Percentiles rank a stretch among this genome's conserved stretches.
Conservation (phyloP, 2,329 filamentous ascomycete genomes). For the Hypoxylon sp. region DNA sequence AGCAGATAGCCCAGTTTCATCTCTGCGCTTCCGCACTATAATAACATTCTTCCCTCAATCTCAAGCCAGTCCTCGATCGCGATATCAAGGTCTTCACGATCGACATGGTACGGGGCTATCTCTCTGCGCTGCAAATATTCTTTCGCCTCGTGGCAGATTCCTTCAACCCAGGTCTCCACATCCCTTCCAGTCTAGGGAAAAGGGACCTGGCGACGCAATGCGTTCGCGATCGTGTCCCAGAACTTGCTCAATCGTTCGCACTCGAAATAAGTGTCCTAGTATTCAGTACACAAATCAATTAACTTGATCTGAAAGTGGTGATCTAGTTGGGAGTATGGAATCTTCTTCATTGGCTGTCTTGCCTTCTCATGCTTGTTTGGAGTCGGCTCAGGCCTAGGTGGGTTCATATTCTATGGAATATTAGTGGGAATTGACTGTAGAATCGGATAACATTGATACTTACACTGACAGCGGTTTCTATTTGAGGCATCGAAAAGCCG, state of each 20-base stretch:
- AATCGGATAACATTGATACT: neutral
- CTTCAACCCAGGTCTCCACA: conserved; percentile 21
- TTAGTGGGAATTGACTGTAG: neutral
- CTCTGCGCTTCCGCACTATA: conserved; percentile 15
- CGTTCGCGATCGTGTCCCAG: conserved; percentile 24
- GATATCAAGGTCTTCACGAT: conserved; percentile 32
- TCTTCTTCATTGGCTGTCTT: neutral
- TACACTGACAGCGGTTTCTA: neutral
- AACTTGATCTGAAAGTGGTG: conserved; percentile 19
- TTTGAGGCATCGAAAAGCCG: neutral
- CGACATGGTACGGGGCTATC: conserved; percentile 20
- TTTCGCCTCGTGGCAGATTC: conserved; percentile 30
- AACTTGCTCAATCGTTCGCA: conserved; percentile 17
- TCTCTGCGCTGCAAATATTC: conserved; percentile 20
- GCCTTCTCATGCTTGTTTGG: neutral
- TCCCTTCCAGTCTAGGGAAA: conserved; percentile 11
- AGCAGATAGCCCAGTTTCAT: conserved; percentile 24
- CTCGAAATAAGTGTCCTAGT: conserved; percentile 30
- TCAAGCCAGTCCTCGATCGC: conserved; percentile 43
- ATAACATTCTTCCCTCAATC: conserved; percentile 31
- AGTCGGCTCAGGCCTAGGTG: neutral
- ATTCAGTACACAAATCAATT: conserved; percentile 30
- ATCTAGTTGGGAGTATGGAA: neutral
- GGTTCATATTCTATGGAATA: conserved; percentile 3
- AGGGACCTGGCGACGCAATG: conserved; percentile 2